Evolutionary conservation across 768 basidiomycete genomes (phyloP).

Genomic region (Chalciporus chontae): DNA sequence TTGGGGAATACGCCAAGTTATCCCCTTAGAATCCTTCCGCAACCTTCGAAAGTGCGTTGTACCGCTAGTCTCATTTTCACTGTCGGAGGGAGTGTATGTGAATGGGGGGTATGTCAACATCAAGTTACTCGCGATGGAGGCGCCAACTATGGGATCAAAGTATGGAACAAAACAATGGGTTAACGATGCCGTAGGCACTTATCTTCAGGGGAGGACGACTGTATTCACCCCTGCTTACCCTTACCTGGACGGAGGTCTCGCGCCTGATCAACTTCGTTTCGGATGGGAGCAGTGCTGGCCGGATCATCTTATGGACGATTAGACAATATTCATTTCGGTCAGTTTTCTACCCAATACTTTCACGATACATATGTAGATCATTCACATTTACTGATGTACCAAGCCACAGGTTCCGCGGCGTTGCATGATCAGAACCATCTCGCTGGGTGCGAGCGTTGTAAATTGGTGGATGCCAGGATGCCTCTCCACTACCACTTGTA

Average conservation of each 20-base stretch:
- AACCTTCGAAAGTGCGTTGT: slow-evolving; percentile 16
- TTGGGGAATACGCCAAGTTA: background rate
- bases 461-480: too few species aligned
- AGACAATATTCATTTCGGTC: too few species aligned
- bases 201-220: background rate
- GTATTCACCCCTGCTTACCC: background rate
- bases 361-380: too few species aligned
- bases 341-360: too few species aligned
- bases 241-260: background rate
- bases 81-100: background rate
- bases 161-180: background rate
- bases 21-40: slow-evolving; percentile 33
- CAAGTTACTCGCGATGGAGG: background rate
- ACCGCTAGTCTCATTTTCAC: background rate
- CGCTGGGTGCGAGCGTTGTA: too few species aligned
- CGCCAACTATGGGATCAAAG: background rate
- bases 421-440: too few species aligned
- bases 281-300: background rate
- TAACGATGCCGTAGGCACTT: background rate
- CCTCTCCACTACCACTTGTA: too few species aligned
- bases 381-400: too few species aligned
- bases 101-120: too few species aligned
- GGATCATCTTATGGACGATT: too few species aligned
- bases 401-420: too few species aligned
- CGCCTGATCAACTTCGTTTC: background rate